A percentile compares a stretch with the other conserved stretches of the same genome.
Conservation (phyloP, 352 stramenopile genomes). For the Phytophthora podocarpi region DNA sequence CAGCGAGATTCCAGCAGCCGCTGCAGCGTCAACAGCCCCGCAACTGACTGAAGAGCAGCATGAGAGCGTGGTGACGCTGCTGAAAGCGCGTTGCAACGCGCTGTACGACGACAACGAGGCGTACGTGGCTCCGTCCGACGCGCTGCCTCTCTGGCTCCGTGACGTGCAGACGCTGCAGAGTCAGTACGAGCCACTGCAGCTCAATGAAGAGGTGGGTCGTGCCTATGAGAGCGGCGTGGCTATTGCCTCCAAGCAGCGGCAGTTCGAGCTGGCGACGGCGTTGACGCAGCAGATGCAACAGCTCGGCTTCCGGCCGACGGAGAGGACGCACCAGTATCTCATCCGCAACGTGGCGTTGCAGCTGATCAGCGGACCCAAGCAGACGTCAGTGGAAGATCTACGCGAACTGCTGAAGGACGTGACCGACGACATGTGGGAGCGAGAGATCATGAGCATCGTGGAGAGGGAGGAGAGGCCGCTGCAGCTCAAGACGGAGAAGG, state of each 20-base stretch:
- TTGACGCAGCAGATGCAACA: slow-evolving; percentile 57
- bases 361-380: slow-evolving; percentile 26
- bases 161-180: slow-evolving; percentile 36
- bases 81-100: slow-evolving; percentile 60
- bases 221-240: slow-evolving; percentile 73
- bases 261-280: slow-evolving; percentile 52
- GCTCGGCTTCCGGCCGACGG: slow-evolving; percentile 35
- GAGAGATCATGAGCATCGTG: slow-evolving; percentile 61
- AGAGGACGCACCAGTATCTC: slow-evolving; percentile 54
- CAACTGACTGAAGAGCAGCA: slow-evolving; percentile 17
- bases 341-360: slow-evolving; percentile 64
- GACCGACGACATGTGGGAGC: slow-evolving; percentile 43
- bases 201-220: slow-evolving; percentile 39
- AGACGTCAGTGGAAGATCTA: slow-evolving; percentile 43
- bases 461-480: slow-evolving; percentile 58
- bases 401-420: slow-evolving; percentile 36
- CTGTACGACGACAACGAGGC: slow-evolving; percentile 56
- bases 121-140: slow-evolving; percentile 24
- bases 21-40: not conserved
- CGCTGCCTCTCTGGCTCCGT: slow-evolving; percentile 41
- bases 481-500: slow-evolving; percentile 60
- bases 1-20: slow-evolving; percentile 6
- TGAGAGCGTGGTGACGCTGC: slow-evolving; percentile 35
- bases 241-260: slow-evolving; percentile 74
- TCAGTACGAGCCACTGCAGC: slow-evolving; percentile 5